These are phyloP conservation scores for Tuber calosporum DNA, from an alignment of 495 filamentous ascomycete species.

Conservation along the genomic window DNA sequence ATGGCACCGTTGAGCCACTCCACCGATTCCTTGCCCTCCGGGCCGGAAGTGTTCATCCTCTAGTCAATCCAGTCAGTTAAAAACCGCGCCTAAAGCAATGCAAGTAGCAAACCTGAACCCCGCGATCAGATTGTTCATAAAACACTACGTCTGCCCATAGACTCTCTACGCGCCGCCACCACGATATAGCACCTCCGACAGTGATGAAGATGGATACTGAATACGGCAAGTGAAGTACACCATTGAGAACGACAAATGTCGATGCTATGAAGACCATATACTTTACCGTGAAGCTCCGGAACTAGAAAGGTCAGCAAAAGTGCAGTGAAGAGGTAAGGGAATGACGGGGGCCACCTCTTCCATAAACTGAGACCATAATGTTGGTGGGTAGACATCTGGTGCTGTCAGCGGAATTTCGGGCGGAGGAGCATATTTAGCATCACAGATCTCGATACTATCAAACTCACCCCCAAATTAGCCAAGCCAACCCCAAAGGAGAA, in stretches of 20 bases:
- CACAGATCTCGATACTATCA: slow-evolving; percentile 30
- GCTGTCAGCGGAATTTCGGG: slow-evolving; percentile 8
- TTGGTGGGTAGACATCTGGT: slow-evolving; percentile 19
- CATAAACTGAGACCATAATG: slow-evolving; percentile 34
- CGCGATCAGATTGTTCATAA: slow-evolving; percentile 20
- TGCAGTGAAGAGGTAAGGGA: background rate
- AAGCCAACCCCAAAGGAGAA: background rate
- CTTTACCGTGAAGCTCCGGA: slow-evolving; percentile 33
- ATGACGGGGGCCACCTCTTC: slow-evolving; percentile 19
- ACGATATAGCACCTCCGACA: slow-evolving; percentile 22
- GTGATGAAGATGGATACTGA: slow-evolving; percentile 27
- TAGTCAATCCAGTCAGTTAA: background rate
- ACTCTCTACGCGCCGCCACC: slow-evolving; percentile 32
- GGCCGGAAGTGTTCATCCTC: slow-evolving; percentile 22
- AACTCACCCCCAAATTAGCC: background rate
- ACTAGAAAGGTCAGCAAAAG: slow-evolving; percentile 18
- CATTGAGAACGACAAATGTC: slow-evolving; percentile 34
- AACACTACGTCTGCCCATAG: slow-evolving; percentile 33
- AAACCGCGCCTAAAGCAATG: background rate
- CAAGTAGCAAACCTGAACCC: slow-evolving; percentile 6
- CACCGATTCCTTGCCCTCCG: slow-evolving; percentile 28
- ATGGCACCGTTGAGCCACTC: slow-evolving; percentile 38
- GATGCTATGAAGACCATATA: slow-evolving; percentile 29
- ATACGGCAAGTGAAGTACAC: slow-evolving; percentile 29
- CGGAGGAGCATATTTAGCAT: slow-evolving; percentile 39